Percentiles rank a stretch among this genome's conserved stretches.
Evolutionary conservation across 352 stramenopile genomes (phyloP).

Genomic region (Globisporangium camurandrum): DNA sequence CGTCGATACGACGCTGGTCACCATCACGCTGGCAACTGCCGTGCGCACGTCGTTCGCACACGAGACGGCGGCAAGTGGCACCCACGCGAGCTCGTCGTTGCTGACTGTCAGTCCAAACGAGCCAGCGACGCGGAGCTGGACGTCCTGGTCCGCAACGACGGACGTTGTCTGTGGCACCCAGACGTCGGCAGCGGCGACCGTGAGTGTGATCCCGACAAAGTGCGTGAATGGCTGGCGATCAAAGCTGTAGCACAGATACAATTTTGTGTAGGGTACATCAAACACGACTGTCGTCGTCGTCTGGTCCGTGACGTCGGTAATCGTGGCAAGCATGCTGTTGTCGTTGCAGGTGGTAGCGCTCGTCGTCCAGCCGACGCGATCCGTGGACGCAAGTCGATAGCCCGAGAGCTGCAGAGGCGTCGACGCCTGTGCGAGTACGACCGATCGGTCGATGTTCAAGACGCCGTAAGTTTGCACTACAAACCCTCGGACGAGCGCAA

Average conservation of each 20-base stretch:
- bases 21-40: conserved; percentile 32
- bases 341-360: conserved; percentile 28
- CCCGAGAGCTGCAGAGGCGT: conserved; percentile 38
- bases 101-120: conserved; percentile 59
- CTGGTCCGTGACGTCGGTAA: conserved; percentile 21
- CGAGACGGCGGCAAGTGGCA: conserved; percentile 32
- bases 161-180: conserved; percentile 37
- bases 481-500: conserved; percentile 33
- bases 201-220: conserved; percentile 25
- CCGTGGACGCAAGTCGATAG: conserved; percentile 36
- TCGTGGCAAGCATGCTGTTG: conserved; percentile 20
- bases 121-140: conserved; percentile 27
- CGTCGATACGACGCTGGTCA: conserved; percentile 22
- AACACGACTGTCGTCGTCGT: conserved; percentile 24
- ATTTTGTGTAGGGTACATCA: conserved; percentile 19
- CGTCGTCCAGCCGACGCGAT: conserved; percentile 47
- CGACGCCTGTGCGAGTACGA: conserved; percentile 33
- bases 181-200: conserved; percentile 37
- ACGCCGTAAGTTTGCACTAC: conserved; percentile 43
- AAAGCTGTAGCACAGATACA: conserved; percentile 65
- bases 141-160: conserved; percentile 42
- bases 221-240: conserved; percentile 45
- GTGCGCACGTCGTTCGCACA: conserved; percentile 26
- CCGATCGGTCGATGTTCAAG: conserved; percentile 26
- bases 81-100: conserved; percentile 51